A percentile compares a stretch with the other conserved stretches of the same genome.
Evolutionary conservation across 202 grass and related monocot species (phyloP).

Genomic region (Schoenoplectus tabernaemontani): DNA sequence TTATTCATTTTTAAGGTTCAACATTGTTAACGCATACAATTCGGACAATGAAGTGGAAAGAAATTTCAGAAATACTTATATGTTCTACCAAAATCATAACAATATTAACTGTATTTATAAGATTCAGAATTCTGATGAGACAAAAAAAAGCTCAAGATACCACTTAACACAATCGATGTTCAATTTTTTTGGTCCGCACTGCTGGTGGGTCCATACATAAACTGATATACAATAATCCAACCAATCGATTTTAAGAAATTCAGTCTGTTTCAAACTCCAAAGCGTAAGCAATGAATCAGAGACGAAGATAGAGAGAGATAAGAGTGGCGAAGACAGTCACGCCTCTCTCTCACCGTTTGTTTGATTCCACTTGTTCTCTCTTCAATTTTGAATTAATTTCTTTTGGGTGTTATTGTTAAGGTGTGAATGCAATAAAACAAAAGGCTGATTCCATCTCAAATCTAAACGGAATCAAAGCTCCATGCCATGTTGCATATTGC

Average conservation of each 20-base stretch:
- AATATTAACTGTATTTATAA: background rate
- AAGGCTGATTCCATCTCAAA: background rate
- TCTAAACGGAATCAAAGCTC: too few species aligned
- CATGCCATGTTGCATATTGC: background rate
- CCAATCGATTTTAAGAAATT: background rate
- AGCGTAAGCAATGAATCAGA: background rate
- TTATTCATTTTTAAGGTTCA: background rate
- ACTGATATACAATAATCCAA: background rate
- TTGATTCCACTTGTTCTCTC: background rate
- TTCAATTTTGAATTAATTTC: background rate
- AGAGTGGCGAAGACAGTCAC: background rate
- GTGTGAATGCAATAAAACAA: constrained; percentile 18
- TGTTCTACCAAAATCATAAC: background rate
- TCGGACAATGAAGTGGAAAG: background rate
- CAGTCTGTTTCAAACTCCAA: background rate
- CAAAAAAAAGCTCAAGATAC: background rate
- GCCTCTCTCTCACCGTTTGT: background rate
- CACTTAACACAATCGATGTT: background rate
- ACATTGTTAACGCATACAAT: too few species aligned
- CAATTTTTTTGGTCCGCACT: background rate
- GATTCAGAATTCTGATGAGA: background rate
- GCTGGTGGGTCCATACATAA: background rate
- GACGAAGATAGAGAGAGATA: background rate
- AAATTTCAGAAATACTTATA: background rate
- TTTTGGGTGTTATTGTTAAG: background rate